Evolutionary conservation across 768 basidiomycete genomes (phyloP).

Genomic region (Lactarius tabidus): DNA sequence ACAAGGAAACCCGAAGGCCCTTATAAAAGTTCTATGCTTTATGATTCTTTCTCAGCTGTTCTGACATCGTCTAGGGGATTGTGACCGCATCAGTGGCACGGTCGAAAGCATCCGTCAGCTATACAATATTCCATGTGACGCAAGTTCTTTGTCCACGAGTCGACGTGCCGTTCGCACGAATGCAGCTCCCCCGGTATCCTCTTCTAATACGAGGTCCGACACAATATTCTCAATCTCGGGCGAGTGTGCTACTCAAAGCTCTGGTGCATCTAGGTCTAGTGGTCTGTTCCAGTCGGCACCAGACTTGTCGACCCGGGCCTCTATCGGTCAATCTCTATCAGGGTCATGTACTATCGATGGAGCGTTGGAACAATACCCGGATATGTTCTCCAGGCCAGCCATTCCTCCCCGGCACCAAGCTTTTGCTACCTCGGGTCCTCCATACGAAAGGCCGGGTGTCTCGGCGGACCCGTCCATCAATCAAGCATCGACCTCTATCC

Average conservation of each 20-base stretch:
- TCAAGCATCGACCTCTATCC: neutral
- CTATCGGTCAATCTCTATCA: neutral
- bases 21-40: neutral
- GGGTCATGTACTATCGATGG: neutral
- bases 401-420: neutral
- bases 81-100: neutral
- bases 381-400: neutral
- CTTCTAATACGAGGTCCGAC: neutral
- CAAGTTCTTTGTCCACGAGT: neutral
- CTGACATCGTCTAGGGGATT: neutral
- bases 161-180: neutral
- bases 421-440: neutral
- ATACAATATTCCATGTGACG: neutral
- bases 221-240: neutral
- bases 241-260: neutral
- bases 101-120: neutral
- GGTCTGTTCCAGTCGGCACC: neutral
- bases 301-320: neutral
- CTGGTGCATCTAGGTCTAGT: conserved; percentile 1
- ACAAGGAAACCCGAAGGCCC: neutral
- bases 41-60: neutral
- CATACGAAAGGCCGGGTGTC: neutral
- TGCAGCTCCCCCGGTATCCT: neutral
- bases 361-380: neutral
- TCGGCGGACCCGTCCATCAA: neutral